phyloP scores from a whole-genome alignment of 441 rosid genomes.

The Syzygium malaccense region DNA sequence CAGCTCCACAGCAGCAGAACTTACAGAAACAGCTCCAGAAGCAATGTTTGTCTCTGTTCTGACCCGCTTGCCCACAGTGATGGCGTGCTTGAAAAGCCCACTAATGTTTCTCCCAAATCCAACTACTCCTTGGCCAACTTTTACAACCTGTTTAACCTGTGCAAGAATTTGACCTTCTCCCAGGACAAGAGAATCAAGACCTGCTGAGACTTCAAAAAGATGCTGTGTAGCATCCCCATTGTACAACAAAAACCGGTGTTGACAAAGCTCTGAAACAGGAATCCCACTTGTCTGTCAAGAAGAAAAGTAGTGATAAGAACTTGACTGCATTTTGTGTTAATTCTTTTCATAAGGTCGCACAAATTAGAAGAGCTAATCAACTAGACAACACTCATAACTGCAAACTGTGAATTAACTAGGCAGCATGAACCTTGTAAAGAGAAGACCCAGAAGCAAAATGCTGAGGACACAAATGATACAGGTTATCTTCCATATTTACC shows the following conservation, averaged over 20 bases:
- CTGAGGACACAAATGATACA: neutral
- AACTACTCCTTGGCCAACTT: slow-evolving; percentile 79
- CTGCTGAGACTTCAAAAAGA: slow-evolving; percentile 90
- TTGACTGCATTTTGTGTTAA: neutral
- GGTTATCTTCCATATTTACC: neutral
- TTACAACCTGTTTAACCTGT: slow-evolving; percentile 95
- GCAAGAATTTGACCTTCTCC: slow-evolving; percentile 98
- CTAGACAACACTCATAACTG: neutral
- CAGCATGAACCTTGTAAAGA: neutral
- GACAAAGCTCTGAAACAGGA: slow-evolving; percentile 69
- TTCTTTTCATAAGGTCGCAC: neutral
- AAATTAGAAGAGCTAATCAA: neutral
- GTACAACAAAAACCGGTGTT: slow-evolving; percentile 71
- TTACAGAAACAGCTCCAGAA: slow-evolving; percentile 93
- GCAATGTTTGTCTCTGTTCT: slow-evolving; percentile 86
- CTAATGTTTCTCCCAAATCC: slow-evolving; percentile 92
- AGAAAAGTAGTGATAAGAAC: slow-evolving; percentile 4
- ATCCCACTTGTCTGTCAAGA: slow-evolving; percentile 77
- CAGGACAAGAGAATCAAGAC: slow-evolving; percentile 89
- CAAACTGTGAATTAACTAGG: neutral
- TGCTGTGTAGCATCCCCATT: slow-evolving; percentile 86
- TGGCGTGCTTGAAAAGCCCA: slow-evolving; percentile 90
- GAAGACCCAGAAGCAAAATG: neutral
- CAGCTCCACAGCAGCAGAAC: slow-evolving; percentile 92
- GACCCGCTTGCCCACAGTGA: slow-evolving; percentile 84